Conservation (phyloP, 108 stramenopile genomes). For the Stephanodiscus triporus region DNA sequence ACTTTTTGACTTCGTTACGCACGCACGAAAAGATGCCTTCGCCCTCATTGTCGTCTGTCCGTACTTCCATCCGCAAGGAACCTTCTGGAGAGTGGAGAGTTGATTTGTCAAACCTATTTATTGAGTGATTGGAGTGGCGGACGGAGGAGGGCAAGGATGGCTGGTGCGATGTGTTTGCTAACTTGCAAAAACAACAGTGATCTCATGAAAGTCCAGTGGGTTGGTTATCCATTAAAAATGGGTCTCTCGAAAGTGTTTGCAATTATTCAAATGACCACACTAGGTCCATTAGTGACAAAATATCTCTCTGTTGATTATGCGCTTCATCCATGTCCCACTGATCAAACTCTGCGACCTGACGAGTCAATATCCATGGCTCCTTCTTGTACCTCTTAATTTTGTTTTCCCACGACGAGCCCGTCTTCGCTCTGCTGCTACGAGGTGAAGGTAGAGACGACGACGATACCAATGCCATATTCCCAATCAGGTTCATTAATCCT, state of each 20-base stretch:
- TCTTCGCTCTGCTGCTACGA: constrained; percentile 18
- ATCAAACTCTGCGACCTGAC: constrained; percentile 34
- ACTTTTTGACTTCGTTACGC: too few species aligned
- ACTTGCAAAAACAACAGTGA: too few species aligned
- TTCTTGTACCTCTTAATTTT: constrained; percentile 42
- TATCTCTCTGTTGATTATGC: constrained; percentile 27
- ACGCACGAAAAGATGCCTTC: too few species aligned
- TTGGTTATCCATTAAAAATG: background rate
- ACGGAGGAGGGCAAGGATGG: too few species aligned
- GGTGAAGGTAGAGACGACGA: background rate
- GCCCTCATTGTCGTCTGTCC: too few species aligned
- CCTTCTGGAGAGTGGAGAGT: too few species aligned
- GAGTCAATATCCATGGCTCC: constrained; percentile 46
- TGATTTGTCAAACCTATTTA: too few species aligned
- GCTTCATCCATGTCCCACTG: constrained; percentile 37
- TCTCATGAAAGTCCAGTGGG: background rate
- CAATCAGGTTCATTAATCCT: constrained; percentile 35
- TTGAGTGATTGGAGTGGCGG: too few species aligned
- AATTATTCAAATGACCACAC: constrained; percentile 29
- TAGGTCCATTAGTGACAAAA: constrained; percentile 33
- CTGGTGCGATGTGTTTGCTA: too few species aligned
- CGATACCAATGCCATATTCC: constrained; percentile 47
- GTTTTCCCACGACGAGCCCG: constrained; percentile 25
- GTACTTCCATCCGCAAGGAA: too few species aligned
- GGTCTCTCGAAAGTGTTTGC: background rate